Evolutionary conservation across 495 filamentous ascomycete species (phyloP).

Genomic region (Aspergillus egyptiacus): DNA sequence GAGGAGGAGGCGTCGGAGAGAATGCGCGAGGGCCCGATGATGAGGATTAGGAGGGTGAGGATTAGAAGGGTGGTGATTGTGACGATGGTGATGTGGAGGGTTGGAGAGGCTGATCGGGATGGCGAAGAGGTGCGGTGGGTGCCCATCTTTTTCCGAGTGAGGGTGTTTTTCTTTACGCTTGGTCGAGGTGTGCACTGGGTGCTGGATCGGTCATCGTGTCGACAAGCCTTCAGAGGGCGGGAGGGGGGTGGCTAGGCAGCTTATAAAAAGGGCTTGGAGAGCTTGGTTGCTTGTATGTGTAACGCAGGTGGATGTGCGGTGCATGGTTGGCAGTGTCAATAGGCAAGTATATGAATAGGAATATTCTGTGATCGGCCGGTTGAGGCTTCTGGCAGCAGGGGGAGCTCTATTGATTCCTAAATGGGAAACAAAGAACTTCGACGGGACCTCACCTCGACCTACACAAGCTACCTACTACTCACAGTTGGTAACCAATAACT

Average conservation of each 20-base stretch:
- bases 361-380: neutral
- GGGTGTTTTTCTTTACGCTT: neutral
- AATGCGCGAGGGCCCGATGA: neutral
- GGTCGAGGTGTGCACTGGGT: neutral
- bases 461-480: too few relatives aligned
- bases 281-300: neutral
- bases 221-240: too few relatives aligned
- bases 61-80: constrained; percentile 10
- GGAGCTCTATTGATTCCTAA: constrained; percentile 3
- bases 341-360: neutral
- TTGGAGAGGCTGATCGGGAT: neutral
- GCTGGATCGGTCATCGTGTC: neutral
- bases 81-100: constrained; percentile 1
- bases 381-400: neutral
- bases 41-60: constrained; percentile 8
- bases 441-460: too few relatives aligned
- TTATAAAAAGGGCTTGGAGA: neutral
- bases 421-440: constrained; percentile 8
- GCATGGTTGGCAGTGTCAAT: neutral
- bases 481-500: too few relatives aligned
- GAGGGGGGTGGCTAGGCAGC: too few relatives aligned
- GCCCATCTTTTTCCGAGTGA: neutral
- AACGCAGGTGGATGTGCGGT: neutral
- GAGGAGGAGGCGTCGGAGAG: neutral
- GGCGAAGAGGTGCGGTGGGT: neutral